phyloP scores from a whole-genome alignment of 2,329 filamentous ascomycete genomes.

The Cryphonectria radicalis region DNA sequence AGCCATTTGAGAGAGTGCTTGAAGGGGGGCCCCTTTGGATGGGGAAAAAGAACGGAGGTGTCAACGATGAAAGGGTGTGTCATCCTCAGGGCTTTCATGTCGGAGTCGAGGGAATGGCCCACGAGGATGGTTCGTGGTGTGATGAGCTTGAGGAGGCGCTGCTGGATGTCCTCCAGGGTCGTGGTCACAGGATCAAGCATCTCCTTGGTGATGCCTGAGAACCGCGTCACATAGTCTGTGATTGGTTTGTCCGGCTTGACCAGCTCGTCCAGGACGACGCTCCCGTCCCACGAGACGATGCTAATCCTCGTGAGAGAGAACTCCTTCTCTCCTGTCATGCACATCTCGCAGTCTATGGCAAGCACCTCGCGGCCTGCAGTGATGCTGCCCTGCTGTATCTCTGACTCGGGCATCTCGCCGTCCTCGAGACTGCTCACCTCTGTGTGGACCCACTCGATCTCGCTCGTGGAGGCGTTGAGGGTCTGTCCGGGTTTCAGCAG shows the following conservation, averaged over 20 bases:
- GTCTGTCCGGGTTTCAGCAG: constrained; percentile 65
- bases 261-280: constrained; percentile 82
- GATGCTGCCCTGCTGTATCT: constrained; percentile 80
- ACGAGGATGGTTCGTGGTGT: constrained; percentile 74
- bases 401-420: constrained; percentile 67
- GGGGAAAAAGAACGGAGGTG: constrained; percentile 86
- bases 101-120: constrained; percentile 81
- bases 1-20: constrained; percentile 93
- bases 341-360: constrained; percentile 97
- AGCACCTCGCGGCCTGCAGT: constrained; percentile 80
- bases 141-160: constrained; percentile 72
- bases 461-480: constrained; percentile 54
- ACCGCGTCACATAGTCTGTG: constrained; percentile 87
- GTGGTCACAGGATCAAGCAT: constrained; percentile 86
- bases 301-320: constrained; percentile 90
- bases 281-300: constrained; percentile 83
- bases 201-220: constrained; percentile 87
- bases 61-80: constrained; percentile 94
- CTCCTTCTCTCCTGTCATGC: constrained; percentile 77
- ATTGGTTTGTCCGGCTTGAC: constrained; percentile 91
- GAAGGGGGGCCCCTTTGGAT: constrained; percentile 84
- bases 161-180: constrained; percentile 80
- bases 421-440: constrained; percentile 68
- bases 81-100: constrained; percentile 81
- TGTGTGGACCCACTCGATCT: constrained; percentile 84